phyloP scores from a whole-genome alignment of 495 filamentous ascomycete genomes.

The Lasiosphaeria miniovina region DNA sequence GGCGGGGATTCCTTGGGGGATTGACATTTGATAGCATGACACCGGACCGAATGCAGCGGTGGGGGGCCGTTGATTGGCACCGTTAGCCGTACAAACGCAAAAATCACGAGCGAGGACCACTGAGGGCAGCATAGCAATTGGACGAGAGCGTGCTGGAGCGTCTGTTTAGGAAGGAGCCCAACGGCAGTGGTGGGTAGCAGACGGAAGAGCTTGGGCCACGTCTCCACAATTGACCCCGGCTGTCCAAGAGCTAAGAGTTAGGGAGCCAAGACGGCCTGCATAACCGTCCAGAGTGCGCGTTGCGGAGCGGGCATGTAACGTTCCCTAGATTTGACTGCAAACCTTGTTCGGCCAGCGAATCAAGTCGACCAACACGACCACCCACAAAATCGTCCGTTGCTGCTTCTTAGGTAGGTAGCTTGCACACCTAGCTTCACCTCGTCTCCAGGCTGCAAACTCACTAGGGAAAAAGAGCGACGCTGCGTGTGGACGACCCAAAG shows the following conservation, averaged over 20 bases:
- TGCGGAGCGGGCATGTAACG: constrained; percentile 17
- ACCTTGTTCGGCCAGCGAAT: neutral
- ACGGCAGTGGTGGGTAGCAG: neutral
- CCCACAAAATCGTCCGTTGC: too few species aligned
- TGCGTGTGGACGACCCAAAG: too few species aligned
- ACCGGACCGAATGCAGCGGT: constrained; percentile 10
- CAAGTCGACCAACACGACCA: too few species aligned
- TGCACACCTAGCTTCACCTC: too few species aligned
- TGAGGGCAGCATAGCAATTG: constrained; percentile 8
- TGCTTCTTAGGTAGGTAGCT: too few species aligned
- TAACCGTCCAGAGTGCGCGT: constrained; percentile 15
- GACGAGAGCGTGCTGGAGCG: neutral
- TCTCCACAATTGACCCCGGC: neutral
- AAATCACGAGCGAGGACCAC: neutral
- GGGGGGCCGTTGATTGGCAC: constrained; percentile 2
- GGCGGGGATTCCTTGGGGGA: neutral
- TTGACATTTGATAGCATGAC: neutral
- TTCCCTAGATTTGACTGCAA: constrained; percentile 7
- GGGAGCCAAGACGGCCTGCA: constrained; percentile 11
- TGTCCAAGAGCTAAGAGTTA: too few species aligned
- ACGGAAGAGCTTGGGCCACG: neutral
- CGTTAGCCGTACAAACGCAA: neutral
- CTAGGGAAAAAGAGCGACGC: too few species aligned
- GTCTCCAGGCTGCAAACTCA: too few species aligned
- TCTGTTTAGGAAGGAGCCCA: constrained; percentile 20